Conservation (phyloP, 176 grass and related monocot genomes). For the Tillandsia leiboldiana region DNA sequence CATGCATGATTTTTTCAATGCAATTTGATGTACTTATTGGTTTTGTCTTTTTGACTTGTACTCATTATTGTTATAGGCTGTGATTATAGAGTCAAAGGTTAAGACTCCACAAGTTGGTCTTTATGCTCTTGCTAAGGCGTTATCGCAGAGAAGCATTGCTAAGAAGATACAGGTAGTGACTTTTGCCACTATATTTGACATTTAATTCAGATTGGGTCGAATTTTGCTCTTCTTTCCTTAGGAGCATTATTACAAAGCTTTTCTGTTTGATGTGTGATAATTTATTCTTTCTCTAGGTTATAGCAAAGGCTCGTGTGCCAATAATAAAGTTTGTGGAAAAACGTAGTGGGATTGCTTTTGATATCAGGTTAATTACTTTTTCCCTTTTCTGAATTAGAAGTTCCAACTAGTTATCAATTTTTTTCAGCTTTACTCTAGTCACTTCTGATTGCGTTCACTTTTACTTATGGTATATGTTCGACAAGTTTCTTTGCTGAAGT, state of each 20-base stretch:
- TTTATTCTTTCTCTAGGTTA: conserved; percentile 50
- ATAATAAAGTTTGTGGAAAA: conserved; percentile 96
- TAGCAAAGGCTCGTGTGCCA: conserved; percentile 97
- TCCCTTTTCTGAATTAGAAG: background rate
- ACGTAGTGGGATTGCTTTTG: conserved; percentile 77
- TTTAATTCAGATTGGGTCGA: background rate
- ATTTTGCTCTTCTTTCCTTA: background rate
- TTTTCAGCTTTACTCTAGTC: background rate
- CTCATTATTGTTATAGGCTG: conserved; percentile 38
- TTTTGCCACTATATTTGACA: conserved; percentile 1
- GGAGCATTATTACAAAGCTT: background rate
- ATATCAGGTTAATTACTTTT: conserved; percentile 58
- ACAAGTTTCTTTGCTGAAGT: no score
- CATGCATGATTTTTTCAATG: background rate
- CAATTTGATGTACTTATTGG: background rate
- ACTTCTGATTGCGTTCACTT: background rate
- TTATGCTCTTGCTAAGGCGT: conserved; percentile 83
- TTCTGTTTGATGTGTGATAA: background rate
- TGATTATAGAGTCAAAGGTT: conserved; percentile 76
- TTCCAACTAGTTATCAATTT: background rate
- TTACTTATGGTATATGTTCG: no score
- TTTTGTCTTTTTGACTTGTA: background rate
- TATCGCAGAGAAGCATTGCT: conserved; percentile 70
- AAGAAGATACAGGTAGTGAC: conserved; percentile 75
- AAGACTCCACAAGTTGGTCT: conserved; percentile 91